These are phyloP conservation scores for Nicotiana otophora DNA, from an alignment of 257 asterid species.

Conservation along the genomic window DNA sequence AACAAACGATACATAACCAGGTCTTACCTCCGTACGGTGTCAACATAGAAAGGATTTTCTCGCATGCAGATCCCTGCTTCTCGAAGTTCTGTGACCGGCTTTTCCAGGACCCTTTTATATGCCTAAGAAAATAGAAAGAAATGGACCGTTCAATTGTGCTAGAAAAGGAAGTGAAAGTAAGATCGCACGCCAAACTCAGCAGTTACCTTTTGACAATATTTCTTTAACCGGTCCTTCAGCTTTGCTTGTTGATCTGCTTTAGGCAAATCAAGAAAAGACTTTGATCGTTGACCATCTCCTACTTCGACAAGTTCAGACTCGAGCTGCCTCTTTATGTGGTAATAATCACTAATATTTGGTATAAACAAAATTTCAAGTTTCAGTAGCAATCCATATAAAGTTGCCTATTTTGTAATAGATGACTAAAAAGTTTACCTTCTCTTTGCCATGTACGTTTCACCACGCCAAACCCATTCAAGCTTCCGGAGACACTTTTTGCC, in stretches of 20 bases:
- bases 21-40: constrained; percentile 91
- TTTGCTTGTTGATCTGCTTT: constrained; percentile 85
- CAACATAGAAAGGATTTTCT: constrained; percentile 95
- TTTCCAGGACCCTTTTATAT: constrained; percentile 84
- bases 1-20: constrained; percentile 5
- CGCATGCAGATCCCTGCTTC: constrained; percentile 99
- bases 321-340: constrained; percentile 92
- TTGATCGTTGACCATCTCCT: constrained; percentile 47
- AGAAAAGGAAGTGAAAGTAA: constrained; percentile 7
- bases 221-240: constrained; percentile 89
- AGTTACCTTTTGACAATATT: constrained; percentile 91
- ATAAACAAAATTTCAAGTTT: constrained; percentile 12
- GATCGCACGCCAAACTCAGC: constrained; percentile 12
- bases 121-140: constrained; percentile 47
- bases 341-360: constrained; percentile 62
- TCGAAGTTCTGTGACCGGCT: constrained; percentile 90
- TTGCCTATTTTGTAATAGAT: constrained; percentile 11
- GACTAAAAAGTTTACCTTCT: constrained; percentile 56
- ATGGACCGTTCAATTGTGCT: constrained; percentile 10
- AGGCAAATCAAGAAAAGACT: constrained; percentile 84
- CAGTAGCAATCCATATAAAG: constrained; percentile 15
- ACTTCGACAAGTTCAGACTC: constrained; percentile 83
- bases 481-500: constrained; percentile 94
- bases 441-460: constrained; percentile 93
- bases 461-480: constrained; percentile 99